A percentile compares a stretch with the other conserved stretches of the same genome.
Conservation (phyloP, 2,329 filamentous ascomycete species). For the Xylaria polymorpha region DNA sequence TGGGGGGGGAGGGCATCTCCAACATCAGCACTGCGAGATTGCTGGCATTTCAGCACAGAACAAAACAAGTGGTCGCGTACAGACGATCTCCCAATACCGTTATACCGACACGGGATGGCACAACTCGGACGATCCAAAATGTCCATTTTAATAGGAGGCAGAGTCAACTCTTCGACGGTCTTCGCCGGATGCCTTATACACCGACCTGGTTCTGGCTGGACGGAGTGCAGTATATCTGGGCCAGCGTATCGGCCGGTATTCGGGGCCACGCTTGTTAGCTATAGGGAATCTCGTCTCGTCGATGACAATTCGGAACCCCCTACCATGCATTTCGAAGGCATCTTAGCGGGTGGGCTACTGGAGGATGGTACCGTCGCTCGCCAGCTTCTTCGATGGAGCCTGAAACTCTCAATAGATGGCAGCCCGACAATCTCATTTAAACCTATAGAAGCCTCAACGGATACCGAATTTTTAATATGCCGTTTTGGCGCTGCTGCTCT, state of each 20-base stretch:
- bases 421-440: slow-evolving; percentile 50
- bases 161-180: slow-evolving; percentile 59
- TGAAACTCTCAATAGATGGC: slow-evolving; percentile 49
- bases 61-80: slow-evolving; percentile 69
- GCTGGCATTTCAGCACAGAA: slow-evolving; percentile 75
- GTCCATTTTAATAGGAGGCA: slow-evolving; percentile 72
- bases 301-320: slow-evolving; percentile 28
- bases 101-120: slow-evolving; percentile 80
- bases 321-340: slow-evolving; percentile 61
- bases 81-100: slow-evolving; percentile 73
- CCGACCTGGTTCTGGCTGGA: slow-evolving; percentile 60
- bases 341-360: slow-evolving; percentile 79
- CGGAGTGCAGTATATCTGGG: slow-evolving; percentile 54
- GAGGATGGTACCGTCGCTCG: slow-evolving; percentile 70
- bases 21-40: slow-evolving; percentile 73
- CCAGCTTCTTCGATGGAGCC: slow-evolving; percentile 73
- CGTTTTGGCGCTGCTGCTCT: slow-evolving; percentile 59
- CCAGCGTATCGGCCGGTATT: slow-evolving; percentile 54
- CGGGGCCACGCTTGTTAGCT: slow-evolving; percentile 56
- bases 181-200: slow-evolving; percentile 67
- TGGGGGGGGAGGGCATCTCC: slow-evolving; percentile 84
- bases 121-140: slow-evolving; percentile 60
- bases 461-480: slow-evolving; percentile 40
- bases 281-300: slow-evolving; percentile 43
- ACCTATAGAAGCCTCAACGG: slow-evolving; percentile 27